Conservation (phyloP, 2,329 filamentous ascomycete genomes). For the Stemphylium lycopersici region DNA sequence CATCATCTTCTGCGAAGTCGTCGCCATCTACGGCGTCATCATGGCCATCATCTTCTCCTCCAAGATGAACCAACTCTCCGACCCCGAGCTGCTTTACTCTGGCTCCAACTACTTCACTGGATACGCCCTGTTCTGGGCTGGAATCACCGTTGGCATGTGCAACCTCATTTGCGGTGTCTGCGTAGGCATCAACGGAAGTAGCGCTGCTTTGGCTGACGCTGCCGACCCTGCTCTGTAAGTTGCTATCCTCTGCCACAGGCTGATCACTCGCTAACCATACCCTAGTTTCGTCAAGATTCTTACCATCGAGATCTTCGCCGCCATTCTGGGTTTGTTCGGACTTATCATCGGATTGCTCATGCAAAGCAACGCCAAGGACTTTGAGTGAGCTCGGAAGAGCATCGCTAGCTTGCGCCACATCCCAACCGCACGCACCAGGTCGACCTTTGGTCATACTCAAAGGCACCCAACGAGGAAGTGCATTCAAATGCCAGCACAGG, state of each 20-base stretch:
- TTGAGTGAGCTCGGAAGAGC: constrained; percentile 51
- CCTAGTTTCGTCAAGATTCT: constrained; percentile 95
- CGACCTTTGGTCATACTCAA: background rate
- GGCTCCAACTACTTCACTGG: constrained; percentile 90
- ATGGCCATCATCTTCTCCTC: constrained; percentile 98
- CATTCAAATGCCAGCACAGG: constrained; percentile 19
- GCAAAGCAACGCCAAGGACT: constrained; percentile 80
- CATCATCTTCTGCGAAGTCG: constrained; percentile 99
- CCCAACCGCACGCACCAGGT: background rate
- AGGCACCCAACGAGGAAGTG: constrained; percentile 6
- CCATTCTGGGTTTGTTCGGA: constrained; percentile 93
- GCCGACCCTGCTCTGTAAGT: constrained; percentile 87
- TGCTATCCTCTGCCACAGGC: background rate
- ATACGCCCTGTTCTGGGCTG: constrained; percentile 94
- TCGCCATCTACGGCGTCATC: constrained; percentile 99
- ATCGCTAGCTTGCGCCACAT: background rate
- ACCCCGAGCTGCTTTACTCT: constrained; percentile 71
- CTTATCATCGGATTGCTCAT: constrained; percentile 92
- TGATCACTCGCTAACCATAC: constrained; percentile 10
- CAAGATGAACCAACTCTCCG: constrained; percentile 74
- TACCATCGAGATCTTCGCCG: constrained; percentile 99
- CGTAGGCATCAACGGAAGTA: constrained; percentile 97
- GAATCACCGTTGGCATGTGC: constrained; percentile 91
- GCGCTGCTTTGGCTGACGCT: constrained; percentile 93
- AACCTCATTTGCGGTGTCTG: constrained; percentile 96